phyloP scores from a whole-genome alignment of 1,284 basidiomycete genomes.

The Exobasidium rhododendri region DNA sequence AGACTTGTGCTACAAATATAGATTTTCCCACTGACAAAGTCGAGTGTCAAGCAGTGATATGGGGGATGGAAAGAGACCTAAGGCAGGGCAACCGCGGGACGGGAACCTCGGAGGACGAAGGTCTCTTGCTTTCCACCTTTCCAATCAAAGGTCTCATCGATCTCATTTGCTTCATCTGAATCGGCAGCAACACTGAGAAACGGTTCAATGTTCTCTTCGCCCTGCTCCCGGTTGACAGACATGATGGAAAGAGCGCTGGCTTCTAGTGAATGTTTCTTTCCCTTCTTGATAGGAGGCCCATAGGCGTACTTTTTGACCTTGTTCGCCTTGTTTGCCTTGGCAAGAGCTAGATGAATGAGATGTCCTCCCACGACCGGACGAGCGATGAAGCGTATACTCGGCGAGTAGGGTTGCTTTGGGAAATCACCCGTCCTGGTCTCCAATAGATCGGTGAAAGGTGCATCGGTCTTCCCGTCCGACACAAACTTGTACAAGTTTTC shows the following conservation, averaged over 20 bases:
- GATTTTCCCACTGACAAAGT: no score
- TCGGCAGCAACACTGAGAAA: neutral
- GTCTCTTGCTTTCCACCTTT: neutral
- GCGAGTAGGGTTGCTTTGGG: conserved; percentile 34
- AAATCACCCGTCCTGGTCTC: conserved; percentile 44
- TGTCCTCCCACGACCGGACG: conserved; percentile 55
- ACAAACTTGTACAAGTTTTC: conserved; percentile 47
- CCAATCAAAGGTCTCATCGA: neutral
- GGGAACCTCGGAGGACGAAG: neutral
- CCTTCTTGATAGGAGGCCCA: conserved; percentile 19
- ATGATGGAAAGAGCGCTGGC: neutral
- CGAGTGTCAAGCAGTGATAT: no score
- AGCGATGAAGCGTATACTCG: conserved; percentile 51
- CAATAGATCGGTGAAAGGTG: conserved; percentile 52
- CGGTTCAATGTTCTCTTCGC: neutral
- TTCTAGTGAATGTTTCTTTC: neutral
- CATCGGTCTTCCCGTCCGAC: conserved; percentile 47
- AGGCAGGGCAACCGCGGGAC: neutral
- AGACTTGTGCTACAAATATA: no score
- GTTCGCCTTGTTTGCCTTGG: conserved; percentile 51
- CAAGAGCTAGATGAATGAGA: conserved; percentile 52
- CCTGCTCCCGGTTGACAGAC: neutral
- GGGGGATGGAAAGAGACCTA: no score
- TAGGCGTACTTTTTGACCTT: conserved; percentile 14
- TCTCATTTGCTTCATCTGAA: neutral